phyloP scores from a whole-genome alignment of 179 eudicot genomes.

The Silene vulgaris region DNA sequence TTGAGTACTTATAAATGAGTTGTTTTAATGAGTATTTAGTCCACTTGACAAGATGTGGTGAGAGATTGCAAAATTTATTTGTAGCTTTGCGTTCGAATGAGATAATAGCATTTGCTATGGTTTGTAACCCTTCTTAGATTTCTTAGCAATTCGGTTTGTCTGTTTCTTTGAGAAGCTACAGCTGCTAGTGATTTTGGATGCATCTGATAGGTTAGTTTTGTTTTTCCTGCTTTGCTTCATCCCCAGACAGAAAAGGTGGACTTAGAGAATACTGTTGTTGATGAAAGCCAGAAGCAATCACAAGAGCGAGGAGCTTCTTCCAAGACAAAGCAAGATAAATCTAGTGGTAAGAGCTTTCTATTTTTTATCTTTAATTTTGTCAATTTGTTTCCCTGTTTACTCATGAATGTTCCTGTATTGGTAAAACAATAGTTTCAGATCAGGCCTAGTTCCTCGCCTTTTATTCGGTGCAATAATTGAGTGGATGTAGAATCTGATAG shows the following conservation, averaged over 20 bases:
- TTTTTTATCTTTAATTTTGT: background rate
- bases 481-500: background rate
- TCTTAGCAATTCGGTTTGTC: background rate
- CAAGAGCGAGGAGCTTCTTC: slow-evolving; percentile 55
- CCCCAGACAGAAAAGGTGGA: slow-evolving; percentile 94
- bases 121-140: slow-evolving; percentile 1
- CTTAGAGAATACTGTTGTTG: slow-evolving; percentile 93
- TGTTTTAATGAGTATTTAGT: background rate
- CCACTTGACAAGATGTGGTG: slow-evolving; percentile 5
- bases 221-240: slow-evolving; percentile 11
- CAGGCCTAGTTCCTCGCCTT: background rate
- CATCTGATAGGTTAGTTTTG: slow-evolving; percentile 4
- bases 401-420: slow-evolving; percentile 10
- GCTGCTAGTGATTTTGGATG: background rate
- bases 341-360: slow-evolving; percentile 48
- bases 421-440: background rate
- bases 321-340: slow-evolving; percentile 59
- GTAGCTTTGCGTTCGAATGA: background rate
- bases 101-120: background rate
- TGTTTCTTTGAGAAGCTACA: background rate
- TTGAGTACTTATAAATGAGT: background rate
- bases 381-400: background rate
- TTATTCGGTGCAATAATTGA: background rate
- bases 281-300: slow-evolving; percentile 82
- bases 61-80: background rate